phyloP scores from a whole-genome alignment of 2,329 filamentous ascomycete species.

The Xylariaceae sp. region DNA sequence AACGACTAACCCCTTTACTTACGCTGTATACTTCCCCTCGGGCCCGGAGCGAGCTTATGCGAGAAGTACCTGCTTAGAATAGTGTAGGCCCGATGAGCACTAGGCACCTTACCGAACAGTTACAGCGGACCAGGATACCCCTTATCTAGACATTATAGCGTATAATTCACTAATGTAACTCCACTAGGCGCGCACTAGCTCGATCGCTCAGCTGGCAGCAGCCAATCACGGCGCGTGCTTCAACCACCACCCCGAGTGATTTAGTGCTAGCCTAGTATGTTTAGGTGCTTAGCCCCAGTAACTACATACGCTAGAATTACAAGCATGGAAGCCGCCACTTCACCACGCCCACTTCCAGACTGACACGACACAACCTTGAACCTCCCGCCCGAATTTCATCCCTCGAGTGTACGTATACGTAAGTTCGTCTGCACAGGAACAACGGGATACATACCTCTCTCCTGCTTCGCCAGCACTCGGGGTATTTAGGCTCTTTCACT shows the following conservation, averaged over 20 bases:
- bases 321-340: neutral
- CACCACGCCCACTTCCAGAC: neutral
- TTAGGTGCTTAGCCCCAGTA: neutral
- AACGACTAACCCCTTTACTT: no score
- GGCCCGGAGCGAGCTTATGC: no score
- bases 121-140: neutral
- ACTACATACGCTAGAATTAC: neutral
- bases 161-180: neutral
- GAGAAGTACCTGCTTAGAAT: no score
- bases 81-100: neutral
- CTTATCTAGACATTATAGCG: neutral
- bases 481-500: neutral
- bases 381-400: neutral
- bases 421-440: neutral
- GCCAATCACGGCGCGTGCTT: constrained; percentile 1
- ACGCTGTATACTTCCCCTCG: no score
- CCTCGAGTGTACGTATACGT: neutral
- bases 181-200: neutral
- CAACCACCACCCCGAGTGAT: neutral
- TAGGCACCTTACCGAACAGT: neutral
- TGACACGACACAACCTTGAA: neutral
- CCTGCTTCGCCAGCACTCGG: neutral
- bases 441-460: neutral
- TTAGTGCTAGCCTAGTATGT: neutral
- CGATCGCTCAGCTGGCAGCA: neutral